Evolutionary conservation across 768 basidiomycete genomes (phyloP).

Genomic region (Lactarius hatsudake): DNA sequence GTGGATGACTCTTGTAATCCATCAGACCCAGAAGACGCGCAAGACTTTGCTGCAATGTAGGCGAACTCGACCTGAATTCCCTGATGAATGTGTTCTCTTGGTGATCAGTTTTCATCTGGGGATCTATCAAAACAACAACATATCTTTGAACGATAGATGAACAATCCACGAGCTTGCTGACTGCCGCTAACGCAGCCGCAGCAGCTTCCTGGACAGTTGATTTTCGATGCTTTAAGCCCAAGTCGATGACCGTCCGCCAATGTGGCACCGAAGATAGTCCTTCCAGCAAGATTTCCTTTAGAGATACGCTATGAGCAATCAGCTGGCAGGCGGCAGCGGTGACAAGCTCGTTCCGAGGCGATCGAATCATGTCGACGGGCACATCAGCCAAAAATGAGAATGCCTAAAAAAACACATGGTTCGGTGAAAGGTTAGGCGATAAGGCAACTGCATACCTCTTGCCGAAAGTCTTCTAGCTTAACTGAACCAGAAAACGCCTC

Average conservation of each 20-base stretch:
- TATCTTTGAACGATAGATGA: conserved; percentile 67
- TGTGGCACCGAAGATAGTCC: conserved; percentile 45
- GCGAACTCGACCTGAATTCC: conserved; percentile 53
- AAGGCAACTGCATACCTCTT: conserved; percentile 42
- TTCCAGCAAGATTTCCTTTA: conserved; percentile 46
- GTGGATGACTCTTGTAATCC: conserved; percentile 56
- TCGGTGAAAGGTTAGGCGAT: background rate
- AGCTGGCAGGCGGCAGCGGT: conserved; percentile 70
- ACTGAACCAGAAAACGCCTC: conserved; percentile 46
- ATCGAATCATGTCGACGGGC: conserved; percentile 56
- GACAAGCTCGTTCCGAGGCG: conserved; percentile 68
- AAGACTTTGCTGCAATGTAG: conserved; percentile 67
- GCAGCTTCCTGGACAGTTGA: conserved; percentile 71
- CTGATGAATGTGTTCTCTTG: conserved; percentile 51
- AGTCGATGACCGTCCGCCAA: conserved; percentile 71
- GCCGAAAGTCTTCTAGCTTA: conserved; percentile 27
- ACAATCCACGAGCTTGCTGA: conserved; percentile 69
- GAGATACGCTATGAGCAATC: conserved; percentile 63
- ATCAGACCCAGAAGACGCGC: conserved; percentile 66
- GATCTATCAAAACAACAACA: conserved; percentile 38
- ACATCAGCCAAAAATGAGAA: conserved; percentile 57
- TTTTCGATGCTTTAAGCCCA: conserved; percentile 66
- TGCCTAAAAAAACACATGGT: conserved; percentile 45
- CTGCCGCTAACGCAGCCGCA: conserved; percentile 61
- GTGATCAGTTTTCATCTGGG: conserved; percentile 15